Base-by-base conservation (phyloP, 2,329 filamentous ascomycete species). In the Pochonia chlamydosporia region DNA sequence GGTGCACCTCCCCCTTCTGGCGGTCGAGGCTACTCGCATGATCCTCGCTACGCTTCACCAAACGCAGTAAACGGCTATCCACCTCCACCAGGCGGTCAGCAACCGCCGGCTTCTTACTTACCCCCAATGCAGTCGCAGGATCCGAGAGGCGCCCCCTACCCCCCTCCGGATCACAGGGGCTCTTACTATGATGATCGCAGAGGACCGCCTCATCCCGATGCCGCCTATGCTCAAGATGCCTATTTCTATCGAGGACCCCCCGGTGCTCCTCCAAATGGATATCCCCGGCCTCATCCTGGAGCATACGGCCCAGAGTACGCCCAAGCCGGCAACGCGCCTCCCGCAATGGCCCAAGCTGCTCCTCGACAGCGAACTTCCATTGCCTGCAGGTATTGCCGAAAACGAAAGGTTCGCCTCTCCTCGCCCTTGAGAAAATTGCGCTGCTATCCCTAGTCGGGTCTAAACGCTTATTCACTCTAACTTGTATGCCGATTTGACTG, bases 341-440 rank as follows among this genome's bases (percentile, higher is more conserved):
- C 66, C 16, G 64, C 31, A 24, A 43, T 73, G 60, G 65, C 68
- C 10, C 76, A 78, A 56, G 72, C 76, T 18, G 78, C 78, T 3
- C 78, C 78, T 2, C 67, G 78, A 20, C 78, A 81, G 59, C 68
- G 78, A 25, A 81, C 78, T 2, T 80, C 77, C 1, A 81, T 81
- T 53, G 78, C 78, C 4, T 82, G 78, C 58, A 70, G 74, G 46
- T 82, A 82, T 52, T 82, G 78, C 58, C 65, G 78, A n/a, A 79
- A 80, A 60, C 68, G 78, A 59, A 82, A 82, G 73, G 78, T 81
- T 56, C 40, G 59, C n/a, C n/a, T 53, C 8, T 30, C 36, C 20
- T 21, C 35, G 8, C 5, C 2, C 18, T 23, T 13, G 30, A 14
- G 30, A 33, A 20, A 49, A 10, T 13, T 41, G 20, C 5, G 21